Base-by-base conservation (phyloP, 352 stramenopile species). In the Phytopythium chamaehyphon region DNA sequence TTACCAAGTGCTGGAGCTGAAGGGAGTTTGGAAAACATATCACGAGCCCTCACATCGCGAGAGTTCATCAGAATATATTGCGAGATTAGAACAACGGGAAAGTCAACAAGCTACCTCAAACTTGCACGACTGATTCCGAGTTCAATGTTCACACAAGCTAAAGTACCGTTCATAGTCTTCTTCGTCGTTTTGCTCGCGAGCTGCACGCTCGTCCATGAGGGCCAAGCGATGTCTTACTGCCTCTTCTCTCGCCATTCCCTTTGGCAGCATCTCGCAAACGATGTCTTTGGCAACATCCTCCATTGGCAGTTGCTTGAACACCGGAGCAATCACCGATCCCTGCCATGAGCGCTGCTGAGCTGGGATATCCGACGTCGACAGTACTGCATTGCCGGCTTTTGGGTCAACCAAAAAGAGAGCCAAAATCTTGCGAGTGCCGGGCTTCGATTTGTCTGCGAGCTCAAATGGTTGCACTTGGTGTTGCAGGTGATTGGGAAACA, bases 391-490 rank as follows among this genome's bases (percentile, higher is more conserved):
- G 7, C 46, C 23, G 6, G 45, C 54, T 2, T 56, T 36, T 6
- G 65, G 71, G 21, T 85, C 59, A 16, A 85, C 39, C 9, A 82
- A 49, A 39, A 85, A 83, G 42, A 82, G 75, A 14, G 54, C 66
- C 16, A 78, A 21, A 56, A 83, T 81, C 40, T 78, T 80, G 38
- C 65, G 68, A 11, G 53, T 38, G n/a, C 71, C 71, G 9, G 65
- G 55, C 26, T 62, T 56, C 8, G 33, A 65, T 12, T 49, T 21
- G 46, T 76, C 68, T 10, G 46, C 36, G 10, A 85, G 47, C 55
- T 76, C 51, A 35, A 83, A 83, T 9, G 71, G 66, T 40, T 71
- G 60, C 12, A 83, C 69, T 49, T 68, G 59, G 47, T 81, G 71
- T 46, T 83, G 61, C 18, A 73, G 23, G 2, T n/a, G 24, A 47